Evolutionary conservation across 768 basidiomycete species (phyloP), one percentile per base, ranked within the genome.

Genomic region (Termitomyces heimii): DNA sequence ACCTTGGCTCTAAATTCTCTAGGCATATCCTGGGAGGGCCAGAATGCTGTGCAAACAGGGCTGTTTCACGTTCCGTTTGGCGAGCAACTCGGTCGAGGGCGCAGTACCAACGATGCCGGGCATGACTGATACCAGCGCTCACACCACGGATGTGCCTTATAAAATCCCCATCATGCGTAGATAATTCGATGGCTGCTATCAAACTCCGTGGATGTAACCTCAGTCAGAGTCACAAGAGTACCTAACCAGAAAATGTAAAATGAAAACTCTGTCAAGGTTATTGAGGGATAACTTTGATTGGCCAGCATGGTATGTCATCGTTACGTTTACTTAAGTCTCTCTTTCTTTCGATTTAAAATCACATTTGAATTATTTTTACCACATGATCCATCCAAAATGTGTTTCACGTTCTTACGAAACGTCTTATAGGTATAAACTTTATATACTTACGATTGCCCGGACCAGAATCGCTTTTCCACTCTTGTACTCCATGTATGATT

Each of bases 81-180:
- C 83, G 22, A 92, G 81, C 6, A 91, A 76, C 61, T 88, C 88
- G 9, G 80, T 71, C 1, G 87, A 89, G 1, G 88, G 89, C 1
- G 88, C 88, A 0, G 89, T 90, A 5, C 88, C 89, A 49, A 87
- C 84, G 34, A 89, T 74, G 42, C 88, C 86, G 3, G 88, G 87
- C n/a, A 65, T 90, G 89, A 1, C 85, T 83, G 43, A 89, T 80
- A 0, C 89, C 89, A 0, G 86, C 86, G 65, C 84, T 82, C 6
- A 92, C 88, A 24, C 88, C 88, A 0, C 88, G 88, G 58, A 92
- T 83, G 66, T 90, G 88, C 26, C 88, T 78, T 16, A 66, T 86
- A n/a, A 88, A 54, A 88, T 74, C 35, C 84, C 85, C 59, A 88
- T 75, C 60, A 91, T 78, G 68, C 89, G 89, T 89, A 92, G 57